Conservation (phyloP, 2,329 filamentous ascomycete species). For the Lithohypha guttulata region DNA sequence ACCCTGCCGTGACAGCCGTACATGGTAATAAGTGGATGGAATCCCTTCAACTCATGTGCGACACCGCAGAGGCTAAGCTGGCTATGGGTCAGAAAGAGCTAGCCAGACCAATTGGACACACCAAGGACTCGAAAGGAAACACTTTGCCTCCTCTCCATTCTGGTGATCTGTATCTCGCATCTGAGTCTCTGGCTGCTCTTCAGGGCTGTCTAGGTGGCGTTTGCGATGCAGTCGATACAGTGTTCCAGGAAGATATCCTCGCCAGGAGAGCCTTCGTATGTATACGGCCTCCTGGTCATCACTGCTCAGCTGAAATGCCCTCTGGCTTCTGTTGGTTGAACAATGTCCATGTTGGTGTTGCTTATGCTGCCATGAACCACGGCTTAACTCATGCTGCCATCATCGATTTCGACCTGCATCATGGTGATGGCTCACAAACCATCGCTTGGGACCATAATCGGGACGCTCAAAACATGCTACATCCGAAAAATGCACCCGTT, state of each 20-base stretch:
- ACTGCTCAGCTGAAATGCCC: conserved; percentile 79
- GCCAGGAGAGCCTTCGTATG: conserved; percentile 73
- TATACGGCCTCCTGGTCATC: conserved; percentile 85
- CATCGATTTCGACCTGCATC: conserved; percentile 82
- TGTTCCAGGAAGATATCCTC: conserved; percentile 57
- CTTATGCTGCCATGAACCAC: conserved; percentile 73
- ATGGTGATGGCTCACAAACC: conserved; percentile 89
- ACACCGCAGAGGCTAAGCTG: conserved; percentile 65
- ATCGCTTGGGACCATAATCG: conserved; percentile 87
- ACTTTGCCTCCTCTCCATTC: conserved; percentile 56
- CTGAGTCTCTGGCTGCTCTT: conserved; percentile 75
- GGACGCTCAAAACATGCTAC: conserved; percentile 43
- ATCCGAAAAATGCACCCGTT: conserved; percentile 58
- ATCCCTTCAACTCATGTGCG: conserved; percentile 76
- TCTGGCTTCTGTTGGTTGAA: conserved; percentile 99
- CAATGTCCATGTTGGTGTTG: conserved; percentile 93
- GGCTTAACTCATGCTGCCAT: conserved; percentile 89
- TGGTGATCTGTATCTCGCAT: conserved; percentile 82
- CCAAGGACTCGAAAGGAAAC: conserved; percentile 32
- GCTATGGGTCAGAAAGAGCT: conserved; percentile 70
- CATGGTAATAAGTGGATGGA: conserved; percentile 91
- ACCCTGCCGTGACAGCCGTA: conserved; percentile 74
- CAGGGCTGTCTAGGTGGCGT: conserved; percentile 87
- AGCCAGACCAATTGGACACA: conserved; percentile 43
- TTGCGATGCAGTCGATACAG: conserved; percentile 79